phyloP scores from a whole-genome alignment of 169 alveolate species.

The Plasmodium vinckei region DNA sequence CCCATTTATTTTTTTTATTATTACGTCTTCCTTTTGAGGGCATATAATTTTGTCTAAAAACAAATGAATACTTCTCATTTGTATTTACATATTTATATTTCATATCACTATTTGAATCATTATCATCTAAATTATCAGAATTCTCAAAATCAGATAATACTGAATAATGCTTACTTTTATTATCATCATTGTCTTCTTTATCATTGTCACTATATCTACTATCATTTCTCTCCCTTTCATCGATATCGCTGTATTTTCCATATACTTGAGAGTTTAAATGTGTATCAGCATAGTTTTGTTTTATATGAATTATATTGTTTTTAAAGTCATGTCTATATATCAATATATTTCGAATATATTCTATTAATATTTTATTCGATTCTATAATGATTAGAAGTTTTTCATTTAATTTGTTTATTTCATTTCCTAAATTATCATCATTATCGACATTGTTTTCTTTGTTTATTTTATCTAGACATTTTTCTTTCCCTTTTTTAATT shows the following conservation, averaged over 20 bases:
- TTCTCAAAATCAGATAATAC: constrained; percentile 31
- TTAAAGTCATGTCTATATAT: constrained; percentile 45
- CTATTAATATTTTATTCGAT: constrained; percentile 20
- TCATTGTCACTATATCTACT: background rate
- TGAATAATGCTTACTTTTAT: background rate
- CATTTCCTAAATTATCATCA: background rate
- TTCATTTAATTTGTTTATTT: constrained; percentile 24
- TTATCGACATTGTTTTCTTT: background rate
- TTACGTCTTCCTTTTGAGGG: constrained; percentile 1
- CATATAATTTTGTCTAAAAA: constrained; percentile 50
- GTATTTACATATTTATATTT: constrained; percentile 54
- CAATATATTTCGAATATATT: constrained; percentile 22
- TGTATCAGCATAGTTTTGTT: constrained; percentile 9
- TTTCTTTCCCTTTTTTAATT: constrained; percentile 1
- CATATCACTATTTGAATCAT: constrained; percentile 4
- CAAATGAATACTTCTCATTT: constrained; percentile 50
- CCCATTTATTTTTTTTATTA: too few relatives aligned
- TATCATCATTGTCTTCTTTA: background rate
- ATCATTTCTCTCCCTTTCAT: background rate
- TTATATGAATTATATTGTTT: constrained; percentile 16
- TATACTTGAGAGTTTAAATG: background rate
- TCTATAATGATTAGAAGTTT: constrained; percentile 24
- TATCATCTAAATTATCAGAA: background rate
- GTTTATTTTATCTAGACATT: background rate
- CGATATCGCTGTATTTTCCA: background rate